Conservation (phyloP, 2,329 filamentous ascomycete genomes). For the Aspergillus tamarii region DNA sequence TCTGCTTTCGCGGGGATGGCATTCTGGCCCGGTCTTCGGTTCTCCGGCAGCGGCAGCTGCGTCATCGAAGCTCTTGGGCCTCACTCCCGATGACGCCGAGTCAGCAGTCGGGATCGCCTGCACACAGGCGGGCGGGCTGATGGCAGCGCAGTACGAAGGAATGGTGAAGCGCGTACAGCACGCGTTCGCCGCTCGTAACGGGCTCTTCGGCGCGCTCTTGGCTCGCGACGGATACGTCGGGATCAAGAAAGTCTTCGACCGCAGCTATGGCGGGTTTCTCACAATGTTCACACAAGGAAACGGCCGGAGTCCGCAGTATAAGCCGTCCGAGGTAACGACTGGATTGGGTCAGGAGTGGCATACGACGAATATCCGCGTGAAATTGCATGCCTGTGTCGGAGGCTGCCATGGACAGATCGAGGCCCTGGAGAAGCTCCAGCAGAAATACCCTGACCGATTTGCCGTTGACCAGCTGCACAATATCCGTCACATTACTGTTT, state of each 20-base stretch:
- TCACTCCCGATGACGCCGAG: conserved; percentile 35
- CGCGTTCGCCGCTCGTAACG: conserved; percentile 50
- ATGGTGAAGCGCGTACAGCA: conserved; percentile 53
- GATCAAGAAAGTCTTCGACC: conserved; percentile 29
- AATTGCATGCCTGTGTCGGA: not conserved
- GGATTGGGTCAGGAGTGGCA: not conserved
- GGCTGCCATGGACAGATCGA: not conserved
- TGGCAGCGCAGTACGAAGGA: conserved; percentile 49
- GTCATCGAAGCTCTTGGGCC: conserved; percentile 35
- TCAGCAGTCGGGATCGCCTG: conserved; percentile 45
- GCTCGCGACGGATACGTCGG: conserved; percentile 45
- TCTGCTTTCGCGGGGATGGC: conserved; percentile 46
- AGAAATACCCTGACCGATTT: not conserved
- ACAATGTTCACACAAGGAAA: not conserved
- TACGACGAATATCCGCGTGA: not conserved
- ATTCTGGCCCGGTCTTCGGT: conserved; percentile 35
- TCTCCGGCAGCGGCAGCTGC: conserved; percentile 36
- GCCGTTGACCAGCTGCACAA: not conserved
- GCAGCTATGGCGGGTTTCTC: not conserved
- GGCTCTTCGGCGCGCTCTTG: conserved; percentile 45
- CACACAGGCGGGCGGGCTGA: conserved; percentile 45
- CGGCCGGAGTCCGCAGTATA: not conserved
- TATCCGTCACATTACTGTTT: not conserved
- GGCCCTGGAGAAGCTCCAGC: not conserved
- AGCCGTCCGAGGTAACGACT: not conserved